phyloP scores from a whole-genome alignment of 192 early-diverging fungal genomes.

The Phycomyces blakesleeanus region DNA sequence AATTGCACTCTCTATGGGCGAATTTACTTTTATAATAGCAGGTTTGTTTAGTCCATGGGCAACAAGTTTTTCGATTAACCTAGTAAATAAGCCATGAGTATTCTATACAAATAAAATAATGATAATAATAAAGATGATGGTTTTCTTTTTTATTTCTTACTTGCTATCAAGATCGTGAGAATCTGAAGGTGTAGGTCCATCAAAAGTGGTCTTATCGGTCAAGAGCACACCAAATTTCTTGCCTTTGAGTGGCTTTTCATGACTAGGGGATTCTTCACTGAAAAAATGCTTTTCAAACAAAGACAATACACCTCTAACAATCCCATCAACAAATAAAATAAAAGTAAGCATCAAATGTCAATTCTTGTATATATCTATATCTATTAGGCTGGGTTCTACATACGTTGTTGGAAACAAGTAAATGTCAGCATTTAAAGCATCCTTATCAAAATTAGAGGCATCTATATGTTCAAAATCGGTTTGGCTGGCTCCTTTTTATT shows the following conservation, averaged over 20 bases:
- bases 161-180: background rate
- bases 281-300: slow-evolving; percentile 19
- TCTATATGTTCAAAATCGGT: slow-evolving; percentile 3
- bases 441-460: slow-evolving; percentile 9
- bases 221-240: slow-evolving; percentile 6
- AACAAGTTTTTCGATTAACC: background rate
- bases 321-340: background rate
- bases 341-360: background rate
- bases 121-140: background rate
- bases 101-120: background rate
- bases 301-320: slow-evolving; percentile 9
- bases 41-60: background rate
- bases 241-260: slow-evolving; percentile 11
- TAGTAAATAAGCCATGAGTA: background rate
- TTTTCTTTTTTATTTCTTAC: background rate
- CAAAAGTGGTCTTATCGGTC: slow-evolving; percentile 17
- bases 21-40: background rate
- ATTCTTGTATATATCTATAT: no score
- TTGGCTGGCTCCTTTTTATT: background rate
- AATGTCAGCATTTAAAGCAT: slow-evolving; percentile 4
- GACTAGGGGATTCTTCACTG: background rate
- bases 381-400: no score
- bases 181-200: background rate
- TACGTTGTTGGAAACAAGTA: slow-evolving; percentile 15
- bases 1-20: background rate